Base-by-base conservation (phyloP, 2,329 filamentous ascomycete genomes). In the Apiospora sp. region DNA sequence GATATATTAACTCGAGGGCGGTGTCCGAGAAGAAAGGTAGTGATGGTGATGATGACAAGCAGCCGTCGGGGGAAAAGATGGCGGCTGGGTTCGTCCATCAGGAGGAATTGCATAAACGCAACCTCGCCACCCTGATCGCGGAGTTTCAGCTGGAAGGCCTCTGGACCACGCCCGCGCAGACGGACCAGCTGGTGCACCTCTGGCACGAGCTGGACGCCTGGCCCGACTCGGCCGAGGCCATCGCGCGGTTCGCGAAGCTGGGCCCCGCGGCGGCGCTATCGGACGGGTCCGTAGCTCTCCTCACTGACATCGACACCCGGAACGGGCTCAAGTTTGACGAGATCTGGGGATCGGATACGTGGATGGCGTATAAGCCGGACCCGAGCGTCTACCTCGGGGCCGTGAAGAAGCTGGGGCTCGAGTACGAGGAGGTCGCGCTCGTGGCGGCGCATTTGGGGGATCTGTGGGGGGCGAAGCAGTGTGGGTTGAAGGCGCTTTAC, bases 131-230 rank as follows among this genome's bases (percentile, higher is more conserved):
- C 19, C 81, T 92, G 4, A 79, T 92, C 7, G 71, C 79, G 10
- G 76, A 86, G 61, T 87, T 86, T 79, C 76, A 81, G 2, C 80
- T 91, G 7, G 80, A 83, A 3, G 86, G 84, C 2, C 80, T 92
- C 5, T 92, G 88, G 83, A 84, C 83, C 73, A n/a, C 24, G 14
- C 86, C 90, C 73, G 84, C 87, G 67, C 86, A 92, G 78, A 85
- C 89, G 73, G 84, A 89, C 78, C 82, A 84, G 41, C 87, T 91
- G 64, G 86, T 86, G 72, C 81, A 87, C 8, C 81, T 87, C 73
- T 92, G 90, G 90, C 90, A 92, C 79, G 83, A 82, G 22, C 81
- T 92, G 3, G 85, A 87, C 27, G 87, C 89, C 0, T 92, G 90
- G 90, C 72, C 83, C 0, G 90, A 92, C 77, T 83, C 86, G 7